Conservation (phyloP, 345 rosid genomes). For the Salix exigua region DNA sequence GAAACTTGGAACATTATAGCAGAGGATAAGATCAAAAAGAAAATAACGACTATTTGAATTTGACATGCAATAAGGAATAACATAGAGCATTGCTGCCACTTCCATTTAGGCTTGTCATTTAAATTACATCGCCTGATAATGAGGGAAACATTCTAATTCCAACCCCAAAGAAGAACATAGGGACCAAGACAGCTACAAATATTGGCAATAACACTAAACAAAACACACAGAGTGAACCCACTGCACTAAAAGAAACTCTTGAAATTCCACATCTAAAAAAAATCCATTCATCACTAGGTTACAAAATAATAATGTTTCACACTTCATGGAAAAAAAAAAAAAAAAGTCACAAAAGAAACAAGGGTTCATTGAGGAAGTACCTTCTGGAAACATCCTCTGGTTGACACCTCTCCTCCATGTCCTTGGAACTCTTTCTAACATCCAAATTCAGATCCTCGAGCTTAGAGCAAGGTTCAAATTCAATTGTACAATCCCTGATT, state of each 20-base stretch:
- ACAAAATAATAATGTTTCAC: neutral
- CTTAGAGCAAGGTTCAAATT: conserved; percentile 71
- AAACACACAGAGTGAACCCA: neutral
- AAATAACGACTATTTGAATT: neutral
- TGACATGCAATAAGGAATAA: neutral
- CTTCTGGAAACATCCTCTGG: conserved; percentile 31
- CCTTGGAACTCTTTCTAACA: conserved; percentile 45
- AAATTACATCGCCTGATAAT: neutral
- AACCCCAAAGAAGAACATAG: neutral
- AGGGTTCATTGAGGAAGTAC: conserved; percentile 26
- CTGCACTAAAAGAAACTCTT: neutral
- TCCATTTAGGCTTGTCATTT: conserved; percentile 1
- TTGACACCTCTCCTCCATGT: conserved; percentile 27
- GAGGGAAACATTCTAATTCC: neutral
- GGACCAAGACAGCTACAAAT: neutral
- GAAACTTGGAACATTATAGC: neutral
- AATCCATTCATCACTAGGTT: neutral
- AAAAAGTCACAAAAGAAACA: neutral
- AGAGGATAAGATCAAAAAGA: neutral
- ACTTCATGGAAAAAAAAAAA: neutral
- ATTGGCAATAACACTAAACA: neutral
- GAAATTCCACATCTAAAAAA: neutral
- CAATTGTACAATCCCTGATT: conserved; percentile 44
- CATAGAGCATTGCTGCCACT: neutral
- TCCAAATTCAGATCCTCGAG: conserved; percentile 72